These are phyloP conservation scores for Clavariopsis aquatica DNA, from an alignment of 495 filamentous ascomycete species.

Conservation along the genomic window DNA sequence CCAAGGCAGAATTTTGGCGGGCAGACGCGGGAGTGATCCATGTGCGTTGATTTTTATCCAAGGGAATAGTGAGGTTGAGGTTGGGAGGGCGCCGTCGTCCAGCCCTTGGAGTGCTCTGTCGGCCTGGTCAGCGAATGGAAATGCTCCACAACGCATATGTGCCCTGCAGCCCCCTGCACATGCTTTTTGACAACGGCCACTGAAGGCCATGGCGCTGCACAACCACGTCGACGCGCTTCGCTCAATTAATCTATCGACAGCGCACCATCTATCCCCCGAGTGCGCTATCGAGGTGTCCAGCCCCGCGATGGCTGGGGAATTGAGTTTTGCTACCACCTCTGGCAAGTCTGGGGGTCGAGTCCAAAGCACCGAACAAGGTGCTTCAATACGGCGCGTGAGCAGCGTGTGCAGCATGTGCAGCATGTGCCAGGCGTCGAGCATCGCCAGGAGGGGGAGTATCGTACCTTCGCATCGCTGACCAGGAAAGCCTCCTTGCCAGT, in stretches of 20 bases:
- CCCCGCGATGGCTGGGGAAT: too few relatives aligned
- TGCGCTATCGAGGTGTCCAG: background rate
- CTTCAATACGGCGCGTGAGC: background rate
- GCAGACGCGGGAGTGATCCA: conserved; percentile 33
- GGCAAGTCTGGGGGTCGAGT: background rate
- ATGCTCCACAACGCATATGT: conserved; percentile 32
- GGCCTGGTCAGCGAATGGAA: conserved; percentile 33
- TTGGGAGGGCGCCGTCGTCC: conserved; percentile 34
- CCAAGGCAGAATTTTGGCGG: conserved; percentile 42
- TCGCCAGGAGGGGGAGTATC: conserved; percentile 1
- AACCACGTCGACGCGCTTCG: conserved; percentile 37
- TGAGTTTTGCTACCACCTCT: background rate
- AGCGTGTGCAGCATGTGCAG: too few relatives aligned
- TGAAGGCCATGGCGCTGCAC: conserved; percentile 34
- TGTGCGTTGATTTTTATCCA: conserved; percentile 21
- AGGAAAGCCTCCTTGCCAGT: conserved; percentile 20
- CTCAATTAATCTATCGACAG: conserved; percentile 36
- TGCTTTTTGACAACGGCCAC: conserved; percentile 27
- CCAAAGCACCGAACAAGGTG: background rate
- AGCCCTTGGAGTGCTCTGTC: conserved; percentile 24
- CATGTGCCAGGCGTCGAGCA: background rate
- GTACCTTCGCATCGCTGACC: conserved; percentile 26
- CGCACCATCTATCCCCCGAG: conserved; percentile 23
- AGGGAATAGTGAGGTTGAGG: conserved; percentile 34
- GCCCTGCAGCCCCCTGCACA: conserved; percentile 27